These are phyloP conservation scores for Neonectria sp. DNA, from an alignment of 2,329 filamentous ascomycete genomes.

Conservation along the genomic window DNA sequence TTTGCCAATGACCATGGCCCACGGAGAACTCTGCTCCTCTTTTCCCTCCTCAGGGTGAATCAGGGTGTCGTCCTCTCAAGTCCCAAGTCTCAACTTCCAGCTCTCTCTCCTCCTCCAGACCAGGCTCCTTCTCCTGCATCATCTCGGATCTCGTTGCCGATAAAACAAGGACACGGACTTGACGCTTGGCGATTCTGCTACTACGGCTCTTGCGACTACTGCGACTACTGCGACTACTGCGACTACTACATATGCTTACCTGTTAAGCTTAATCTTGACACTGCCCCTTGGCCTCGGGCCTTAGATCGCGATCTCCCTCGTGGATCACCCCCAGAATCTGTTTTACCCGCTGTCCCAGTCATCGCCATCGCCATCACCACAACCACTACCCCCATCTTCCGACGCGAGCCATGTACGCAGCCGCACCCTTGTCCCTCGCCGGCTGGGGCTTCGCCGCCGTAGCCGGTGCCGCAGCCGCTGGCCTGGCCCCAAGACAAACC, in stretches of 20 bases:
- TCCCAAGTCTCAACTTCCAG: neutral
- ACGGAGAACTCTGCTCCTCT: neutral
- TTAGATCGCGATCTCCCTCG: neutral
- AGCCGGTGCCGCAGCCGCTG: constrained; percentile 34
- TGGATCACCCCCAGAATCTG: neutral
- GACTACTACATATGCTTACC: constrained; percentile 16
- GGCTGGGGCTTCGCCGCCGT: constrained; percentile 37
- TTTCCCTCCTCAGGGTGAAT: neutral
- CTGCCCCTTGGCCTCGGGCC: neutral
- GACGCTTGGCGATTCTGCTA: neutral
- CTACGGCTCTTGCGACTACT: neutral
- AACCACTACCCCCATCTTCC: neutral
- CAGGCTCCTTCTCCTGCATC: neutral
- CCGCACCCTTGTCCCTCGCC: constrained; percentile 33
- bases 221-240: neutral
- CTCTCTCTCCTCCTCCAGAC: neutral
- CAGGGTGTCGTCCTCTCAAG: neutral
- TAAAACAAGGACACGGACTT: constrained; percentile 7
- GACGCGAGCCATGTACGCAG: constrained; percentile 33
- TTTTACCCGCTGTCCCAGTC: neutral
- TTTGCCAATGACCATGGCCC: constrained; percentile 9
- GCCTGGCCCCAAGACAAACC: constrained; percentile 52
- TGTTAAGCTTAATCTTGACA: constrained; percentile 8
- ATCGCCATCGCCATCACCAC: neutral
- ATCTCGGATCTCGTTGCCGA: constrained; percentile 18